Evolutionary conservation across 1,284 basidiomycete genomes (phyloP), one percentile per base, ranked within the genome.

Genomic region (Earliella scabrosa): DNA sequence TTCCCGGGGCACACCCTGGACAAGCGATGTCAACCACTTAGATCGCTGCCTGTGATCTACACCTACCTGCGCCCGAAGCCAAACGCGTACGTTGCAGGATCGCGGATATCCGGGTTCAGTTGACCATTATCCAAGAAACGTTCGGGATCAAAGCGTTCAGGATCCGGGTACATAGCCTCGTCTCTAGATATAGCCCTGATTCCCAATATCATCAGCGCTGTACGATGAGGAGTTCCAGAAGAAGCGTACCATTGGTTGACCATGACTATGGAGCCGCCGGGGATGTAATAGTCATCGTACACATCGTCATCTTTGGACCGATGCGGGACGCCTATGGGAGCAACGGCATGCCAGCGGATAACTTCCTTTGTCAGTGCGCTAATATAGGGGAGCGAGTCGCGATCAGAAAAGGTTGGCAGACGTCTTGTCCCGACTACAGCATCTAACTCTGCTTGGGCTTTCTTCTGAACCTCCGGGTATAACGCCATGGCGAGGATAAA

Each of bases 361-460:
- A 68, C 59, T 51, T 77, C 75, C 45, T 72, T 68, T 3, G 73
- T 56, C 11, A 71, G 49, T 1, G 69, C 71, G n/a, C 56, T 54
- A 7, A 73, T 53, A 54, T 73, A 75, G 0, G 71, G 68, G 16
- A 75, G 55, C 4, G 52, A 47, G 1, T 52, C 45, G 10, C 61
- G 32, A 50, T 76, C 73, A 3, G 58, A 58, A 35, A 74, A 68
- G 2, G 58, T 59, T 0, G 75, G 75, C 1, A 75, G 55, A 18
- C 71, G 62, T 9, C 65, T 62, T 1, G 34, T 23, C 5, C 71
- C 70, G 26, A 73, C 59, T 16, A 73, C 66, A 0, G 52, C 43
- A 52, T 75, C 73, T 21, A 75, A 55, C 46, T 75, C 72, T 9
- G 56, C 61, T 44, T 72, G 72, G 1, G 72, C 73, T 26, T 62